Conservation (phyloP, 805 yeast genomes). For the Lachancea sp. region DNA sequence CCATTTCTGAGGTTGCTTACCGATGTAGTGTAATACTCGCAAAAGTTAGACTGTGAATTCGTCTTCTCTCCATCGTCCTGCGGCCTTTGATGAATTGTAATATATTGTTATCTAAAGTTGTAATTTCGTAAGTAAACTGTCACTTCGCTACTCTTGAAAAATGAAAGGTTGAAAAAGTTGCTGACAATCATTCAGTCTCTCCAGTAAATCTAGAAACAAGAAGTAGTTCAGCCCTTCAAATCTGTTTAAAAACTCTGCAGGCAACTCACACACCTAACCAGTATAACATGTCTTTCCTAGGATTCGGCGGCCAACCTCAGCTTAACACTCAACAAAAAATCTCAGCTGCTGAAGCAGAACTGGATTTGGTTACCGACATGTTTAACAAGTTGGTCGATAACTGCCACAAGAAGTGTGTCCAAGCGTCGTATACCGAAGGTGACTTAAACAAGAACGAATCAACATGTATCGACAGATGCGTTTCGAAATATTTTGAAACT, state of each 20-base stretch:
- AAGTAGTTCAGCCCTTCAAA: no score
- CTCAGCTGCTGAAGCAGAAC: constrained; percentile 91
- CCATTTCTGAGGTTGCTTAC: no score
- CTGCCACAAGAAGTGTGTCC: constrained; percentile 84
- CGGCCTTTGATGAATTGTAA: no score
- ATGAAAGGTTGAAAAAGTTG: background rate
- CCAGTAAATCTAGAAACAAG: no score
- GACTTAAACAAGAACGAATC: constrained; percentile 75
- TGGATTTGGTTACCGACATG: constrained; percentile 97
- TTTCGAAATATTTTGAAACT: constrained; percentile 87
- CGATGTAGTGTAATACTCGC: no score
- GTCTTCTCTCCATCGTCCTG: background rate
- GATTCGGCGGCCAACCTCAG: constrained; percentile 67
- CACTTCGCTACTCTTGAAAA: background rate
- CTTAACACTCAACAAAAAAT: constrained; percentile 68
- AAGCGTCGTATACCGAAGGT: constrained; percentile 57
- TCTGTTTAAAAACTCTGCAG: no score
- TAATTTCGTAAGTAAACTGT: background rate
- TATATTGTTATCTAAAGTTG: no score
- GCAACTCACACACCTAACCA: background rate
- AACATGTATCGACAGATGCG: constrained; percentile 91
- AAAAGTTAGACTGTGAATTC: no score
- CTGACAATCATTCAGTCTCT: background rate
- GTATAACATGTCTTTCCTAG: constrained; percentile 33
- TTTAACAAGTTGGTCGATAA: constrained; percentile 86